Evolutionary conservation across 78 protist genomes (phyloP).

Genomic region (Emiliania huxleyi): DNA sequence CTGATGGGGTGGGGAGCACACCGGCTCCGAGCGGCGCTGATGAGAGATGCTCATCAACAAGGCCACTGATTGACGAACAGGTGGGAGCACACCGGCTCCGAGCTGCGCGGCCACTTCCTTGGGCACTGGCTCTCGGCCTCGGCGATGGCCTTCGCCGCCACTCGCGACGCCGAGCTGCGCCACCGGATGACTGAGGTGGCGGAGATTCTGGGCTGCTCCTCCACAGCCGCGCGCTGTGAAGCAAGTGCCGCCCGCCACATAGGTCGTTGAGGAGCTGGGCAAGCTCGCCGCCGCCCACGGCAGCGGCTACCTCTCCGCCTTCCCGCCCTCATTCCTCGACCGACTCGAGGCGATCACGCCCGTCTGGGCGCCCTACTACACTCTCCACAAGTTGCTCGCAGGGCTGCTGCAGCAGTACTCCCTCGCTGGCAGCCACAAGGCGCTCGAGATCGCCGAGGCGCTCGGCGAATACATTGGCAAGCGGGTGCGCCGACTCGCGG

Average conservation of each 20-base stretch:
- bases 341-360: not conserved
- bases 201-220: not conserved
- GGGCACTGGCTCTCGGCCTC: not conserved
- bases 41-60: too few relatives aligned
- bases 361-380: not conserved
- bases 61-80: too few relatives aligned
- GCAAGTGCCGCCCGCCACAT: too few relatives aligned
- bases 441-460: not conserved
- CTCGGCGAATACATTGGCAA: not conserved
- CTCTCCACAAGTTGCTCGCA: not conserved
- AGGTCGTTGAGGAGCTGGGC: too few relatives aligned
- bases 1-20: too few relatives aligned
- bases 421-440: not conserved
- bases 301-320: not conserved
- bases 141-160: not conserved
- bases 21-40: too few relatives aligned
- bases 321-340: not conserved
- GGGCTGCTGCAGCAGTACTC: not conserved
- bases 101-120: slow-evolving; percentile 10
- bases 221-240: not conserved
- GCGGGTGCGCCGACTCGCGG: not conserved
- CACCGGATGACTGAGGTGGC: too few relatives aligned
- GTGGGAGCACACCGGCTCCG: not conserved
- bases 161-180: too few relatives aligned
- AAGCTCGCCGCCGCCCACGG: too few relatives aligned